Base-by-base conservation (phyloP, 176 grass and related monocot genomes). In the Eragrostis nindensis region DNA sequence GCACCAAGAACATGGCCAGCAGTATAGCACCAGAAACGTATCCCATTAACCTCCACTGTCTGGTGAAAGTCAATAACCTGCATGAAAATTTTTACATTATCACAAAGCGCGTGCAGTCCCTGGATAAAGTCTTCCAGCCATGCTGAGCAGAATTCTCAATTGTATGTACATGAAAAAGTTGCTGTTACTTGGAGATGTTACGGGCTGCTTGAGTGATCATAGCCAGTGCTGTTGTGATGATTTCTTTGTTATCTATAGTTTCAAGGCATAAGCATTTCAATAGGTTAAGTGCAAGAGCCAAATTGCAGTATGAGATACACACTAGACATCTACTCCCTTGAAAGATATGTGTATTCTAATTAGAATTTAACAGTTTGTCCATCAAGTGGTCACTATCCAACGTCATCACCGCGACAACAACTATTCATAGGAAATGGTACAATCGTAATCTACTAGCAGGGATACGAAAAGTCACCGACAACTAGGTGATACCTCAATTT, bases 1-100 rank as follows among this genome's bases (percentile, higher is more conserved):
- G 95, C 95, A 52, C 92, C 92, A 45, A 98, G 92, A 22, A 98
- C 95, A 87, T 98, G 95, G 25, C 92, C 90, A 53, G 95, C 95
- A 41, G 90, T 98, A 69, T 98, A 98, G 84, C 95, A 98, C 95
- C 95, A 98, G 72, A 98, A 98, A n/a, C 95, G 90, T 84, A 98
- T 98, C 32, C 90, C 95, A 72, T 98, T 95, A 47, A 95, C 95
- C 85, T 98, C 95, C 45, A 95, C 50, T 17, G 95, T 98, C 62
- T 95, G 95, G 82, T 98, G 95, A 76, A 98, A 98, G 76, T 98
- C 92, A 70, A 98, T 98, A 45, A 98, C 95, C 92, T 98, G 79
- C 47, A 76, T 38, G 70, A 29, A 15, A 80, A 25, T 24, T 62
- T 36, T 64, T 45, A 44, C 57, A 65, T 85, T 17, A 86, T 36